Conservation (phyloP, 2,329 filamentous ascomycete genomes). For the Ilyonectria robusta region DNA sequence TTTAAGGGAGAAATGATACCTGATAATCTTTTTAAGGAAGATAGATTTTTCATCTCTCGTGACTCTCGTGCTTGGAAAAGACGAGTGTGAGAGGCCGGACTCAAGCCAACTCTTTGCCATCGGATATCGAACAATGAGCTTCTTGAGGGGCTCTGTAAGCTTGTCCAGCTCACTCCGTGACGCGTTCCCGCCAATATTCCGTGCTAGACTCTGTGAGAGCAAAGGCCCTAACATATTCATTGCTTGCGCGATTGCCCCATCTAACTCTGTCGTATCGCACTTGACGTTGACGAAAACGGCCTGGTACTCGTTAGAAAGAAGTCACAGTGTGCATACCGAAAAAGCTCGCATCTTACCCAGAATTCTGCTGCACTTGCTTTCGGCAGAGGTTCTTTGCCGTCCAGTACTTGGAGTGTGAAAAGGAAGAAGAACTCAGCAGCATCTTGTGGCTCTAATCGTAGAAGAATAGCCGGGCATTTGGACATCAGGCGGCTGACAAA, state of each 20-base stretch:
- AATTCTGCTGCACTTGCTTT: constrained; percentile 82
- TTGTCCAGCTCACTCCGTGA: constrained; percentile 81
- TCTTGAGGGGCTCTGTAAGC: constrained; percentile 79
- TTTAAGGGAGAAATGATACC: constrained; percentile 53
- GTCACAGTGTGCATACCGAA: background rate
- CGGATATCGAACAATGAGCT: constrained; percentile 70
- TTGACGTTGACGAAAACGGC: constrained; percentile 67
- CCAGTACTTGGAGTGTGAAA: constrained; percentile 79
- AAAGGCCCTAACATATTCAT: constrained; percentile 73
- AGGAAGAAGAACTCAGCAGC: constrained; percentile 77
- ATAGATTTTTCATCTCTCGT: constrained; percentile 70
- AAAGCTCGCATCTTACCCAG: constrained; percentile 69
- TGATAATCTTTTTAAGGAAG: constrained; percentile 77
- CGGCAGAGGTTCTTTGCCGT: constrained; percentile 80
- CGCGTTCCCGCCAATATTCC: constrained; percentile 78
- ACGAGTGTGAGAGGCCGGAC: constrained; percentile 66
- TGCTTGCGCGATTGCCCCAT: constrained; percentile 62
- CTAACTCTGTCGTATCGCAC: constrained; percentile 57
- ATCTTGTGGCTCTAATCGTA: constrained; percentile 68
- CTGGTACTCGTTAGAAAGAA: constrained; percentile 52
- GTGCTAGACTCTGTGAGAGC: constrained; percentile 71
- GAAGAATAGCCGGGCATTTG: constrained; percentile 73
- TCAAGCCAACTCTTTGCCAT: constrained; percentile 75
- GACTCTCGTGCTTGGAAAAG: constrained; percentile 73
- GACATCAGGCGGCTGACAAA: constrained; percentile 76